These are phyloP conservation scores for Lasiodiplodia theobromae DNA, from an alignment of 2,329 filamentous ascomycete species.

Conservation along the genomic window DNA sequence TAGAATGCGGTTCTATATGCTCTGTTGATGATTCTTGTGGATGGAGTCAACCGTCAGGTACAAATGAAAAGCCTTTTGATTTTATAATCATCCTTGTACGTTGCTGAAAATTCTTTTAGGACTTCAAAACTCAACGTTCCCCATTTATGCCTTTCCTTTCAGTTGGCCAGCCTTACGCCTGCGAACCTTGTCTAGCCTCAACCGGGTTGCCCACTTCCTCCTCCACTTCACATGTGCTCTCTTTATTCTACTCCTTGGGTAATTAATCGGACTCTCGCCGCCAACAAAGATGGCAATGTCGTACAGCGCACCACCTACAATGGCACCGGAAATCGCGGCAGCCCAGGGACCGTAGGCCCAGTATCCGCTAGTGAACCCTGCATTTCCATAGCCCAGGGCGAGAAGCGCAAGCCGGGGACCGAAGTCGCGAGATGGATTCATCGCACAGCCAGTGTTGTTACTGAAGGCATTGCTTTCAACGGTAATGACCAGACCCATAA, in stretches of 20 bases:
- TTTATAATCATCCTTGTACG: neutral
- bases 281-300: constrained; percentile 50
- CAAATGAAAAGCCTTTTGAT: neutral
- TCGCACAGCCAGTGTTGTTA: constrained; percentile 47
- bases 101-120: neutral
- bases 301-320: constrained; percentile 45
- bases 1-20: neutral
- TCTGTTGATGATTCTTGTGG: neutral
- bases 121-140: neutral
- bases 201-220: constrained; percentile 15
- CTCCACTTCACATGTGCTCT: constrained; percentile 24
- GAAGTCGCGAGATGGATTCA: constrained; percentile 48
- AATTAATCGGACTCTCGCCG: constrained; percentile 48
- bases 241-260: constrained; percentile 21
- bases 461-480: constrained; percentile 34
- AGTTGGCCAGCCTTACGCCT: neutral
- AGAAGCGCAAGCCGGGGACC: constrained; percentile 43
- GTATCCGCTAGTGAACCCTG: constrained; percentile 38
- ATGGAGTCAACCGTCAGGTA: neutral
- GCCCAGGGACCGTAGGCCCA: constrained; percentile 48
- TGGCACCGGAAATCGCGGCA: constrained; percentile 42
- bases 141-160: neutral
- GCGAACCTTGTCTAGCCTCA: constrained; percentile 4
- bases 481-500: constrained; percentile 35
- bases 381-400: constrained; percentile 43